A percentile compares a stretch with the other conserved stretches of the same genome.
These are phyloP conservation scores for Massariosphaeria phaeospora DNA, from an alignment of 495 filamentous ascomycete genomes.

Conservation along the genomic window DNA sequence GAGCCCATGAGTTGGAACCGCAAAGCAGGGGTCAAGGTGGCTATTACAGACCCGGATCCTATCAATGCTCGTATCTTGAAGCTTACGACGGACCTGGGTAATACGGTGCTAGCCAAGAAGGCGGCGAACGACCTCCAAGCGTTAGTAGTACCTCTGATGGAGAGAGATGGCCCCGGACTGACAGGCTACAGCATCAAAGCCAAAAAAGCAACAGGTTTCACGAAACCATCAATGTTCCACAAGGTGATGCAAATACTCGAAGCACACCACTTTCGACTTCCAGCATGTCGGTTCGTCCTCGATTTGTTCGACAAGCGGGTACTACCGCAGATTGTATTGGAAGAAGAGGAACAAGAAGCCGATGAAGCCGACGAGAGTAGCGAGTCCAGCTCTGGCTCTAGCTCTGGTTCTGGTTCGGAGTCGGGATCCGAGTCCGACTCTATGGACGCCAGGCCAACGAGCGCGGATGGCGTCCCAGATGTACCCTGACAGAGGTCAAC, in stretches of 20 bases:
- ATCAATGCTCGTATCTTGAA: conserved; percentile 69
- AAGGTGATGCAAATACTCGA: conserved; percentile 83
- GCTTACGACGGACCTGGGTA: conserved; percentile 78
- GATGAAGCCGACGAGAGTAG: conserved; percentile 21
- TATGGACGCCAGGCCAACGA: conserved; percentile 3
- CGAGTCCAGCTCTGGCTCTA: conserved; percentile 27
- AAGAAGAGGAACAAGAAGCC: conserved; percentile 51
- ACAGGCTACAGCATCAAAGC: conserved; percentile 54
- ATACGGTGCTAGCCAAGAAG: conserved; percentile 78
- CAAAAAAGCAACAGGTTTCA: conserved; percentile 65
- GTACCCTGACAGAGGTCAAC: too few species aligned
- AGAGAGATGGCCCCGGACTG: conserved; percentile 1
- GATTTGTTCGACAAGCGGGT: conserved; percentile 91
- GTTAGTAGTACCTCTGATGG: conserved; percentile 35
- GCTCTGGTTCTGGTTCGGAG: too few species aligned
- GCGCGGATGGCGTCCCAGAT: conserved; percentile 12
- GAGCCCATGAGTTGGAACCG: conserved; percentile 32
- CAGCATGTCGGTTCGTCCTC: conserved; percentile 78
- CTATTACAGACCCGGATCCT: conserved; percentile 55
- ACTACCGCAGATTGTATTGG: conserved; percentile 70
- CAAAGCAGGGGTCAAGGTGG: conserved; percentile 37
- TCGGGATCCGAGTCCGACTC: too few species aligned
- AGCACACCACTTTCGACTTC: conserved; percentile 80
- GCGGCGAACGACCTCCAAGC: conserved; percentile 65
- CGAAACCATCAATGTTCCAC: conserved; percentile 68